Evolutionary conservation across 2,329 filamentous ascomycete species (phyloP), one percentile per base, ranked within the genome.

Genomic region (Mariannaea sp.): DNA sequence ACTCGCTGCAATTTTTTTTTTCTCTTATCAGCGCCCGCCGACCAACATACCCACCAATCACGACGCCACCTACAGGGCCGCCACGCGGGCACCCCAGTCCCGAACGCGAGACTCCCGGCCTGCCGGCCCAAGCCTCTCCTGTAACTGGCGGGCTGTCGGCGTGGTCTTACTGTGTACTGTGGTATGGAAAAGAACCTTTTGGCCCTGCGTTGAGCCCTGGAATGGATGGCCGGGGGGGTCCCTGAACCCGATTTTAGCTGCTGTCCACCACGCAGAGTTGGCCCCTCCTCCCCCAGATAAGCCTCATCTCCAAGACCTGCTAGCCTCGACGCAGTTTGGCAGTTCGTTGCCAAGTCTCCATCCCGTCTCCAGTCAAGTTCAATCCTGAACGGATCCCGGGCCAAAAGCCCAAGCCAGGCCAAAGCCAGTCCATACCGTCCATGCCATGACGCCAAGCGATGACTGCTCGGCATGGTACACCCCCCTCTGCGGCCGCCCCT

Each of bases 11-110:
- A 27, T 29, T 36, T 17, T 30, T 51, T 62, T 64, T 33, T 29
- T 36, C 16, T 30, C 55, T 62, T 64, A 64, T 64, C 61, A 62
- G 61, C 59, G 61, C 61, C 61, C 59, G 59, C 47, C 51, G 49
- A 29, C 36, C 38, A 20, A 32, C 13, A 42, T 32, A 26, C 45
- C 43, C 35, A 40, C 57, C 59, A 62, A 61, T 62, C 56, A 58
- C 43, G 42, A 19, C 36, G 35, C 38, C 41, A 27, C 55, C 39
- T 26, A 36, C 55, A 39, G 43, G 43, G 49, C 55, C 51, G 51
- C 55, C 51, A 57, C 55, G 55, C 54, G 54, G 54, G 45, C 49
- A 41, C 38, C 51, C 47, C 32, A 55, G 42, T 12, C 9, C 29
- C 9, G 29, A 5, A 32, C 5, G 35, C 30, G n/a, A 36, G 33